Evolutionary conservation across 148 eudicot species (phyloP), one percentile per base, ranked within the genome.

Genomic region (Linanthus parryae): DNA sequence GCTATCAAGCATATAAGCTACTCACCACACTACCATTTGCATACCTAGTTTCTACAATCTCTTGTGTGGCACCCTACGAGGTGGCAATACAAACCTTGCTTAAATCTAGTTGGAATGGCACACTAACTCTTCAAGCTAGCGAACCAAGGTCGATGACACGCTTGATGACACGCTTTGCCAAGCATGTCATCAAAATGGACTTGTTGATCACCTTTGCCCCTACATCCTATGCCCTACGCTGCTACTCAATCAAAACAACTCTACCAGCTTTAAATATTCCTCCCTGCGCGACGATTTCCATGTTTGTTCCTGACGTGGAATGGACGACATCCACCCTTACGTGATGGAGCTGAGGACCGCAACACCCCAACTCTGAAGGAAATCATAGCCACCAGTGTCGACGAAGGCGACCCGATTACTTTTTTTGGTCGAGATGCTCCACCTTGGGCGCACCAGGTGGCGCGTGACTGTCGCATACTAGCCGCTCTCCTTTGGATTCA

Each of bases 401-500:
- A 27, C 3, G 58, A 74, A 15, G 83, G 81, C 11, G 64, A 51
- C 1, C 68, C 62, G 0, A 52, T 85, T 24, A 64, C 83, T n/a
- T 10, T 71, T 81, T 48, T 36, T 76, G 34, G 77, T 76, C 38
- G 71, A 82, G 66, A 71, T 80, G 0, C 65, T 69, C 3, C 50
- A 76, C 77, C 95, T 0, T 85, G 85, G 89, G 83, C 64, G 0
- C 62, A 71, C 1, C 50, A 43, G 27, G 77, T 79, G 57, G 83
- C 89, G 7, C 73, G 76, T 57, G 62, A 39, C 7, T 39, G 52
- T 24, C 49, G 74, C 59, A 45, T 82, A 21, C 85, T 83, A 3
- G 57, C 71, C 1, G 82, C 79, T 1, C 63, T 74, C 1, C 48
- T 85, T 2, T 85, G 88, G 88, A 72, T 79, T 25, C 89, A 85